A percentile compares a stretch with the other conserved stretches of the same genome.
These are phyloP conservation scores for Beauveria pseudobassiana DNA, from an alignment of 2,329 filamentous ascomycete genomes.

Conservation along the genomic window DNA sequence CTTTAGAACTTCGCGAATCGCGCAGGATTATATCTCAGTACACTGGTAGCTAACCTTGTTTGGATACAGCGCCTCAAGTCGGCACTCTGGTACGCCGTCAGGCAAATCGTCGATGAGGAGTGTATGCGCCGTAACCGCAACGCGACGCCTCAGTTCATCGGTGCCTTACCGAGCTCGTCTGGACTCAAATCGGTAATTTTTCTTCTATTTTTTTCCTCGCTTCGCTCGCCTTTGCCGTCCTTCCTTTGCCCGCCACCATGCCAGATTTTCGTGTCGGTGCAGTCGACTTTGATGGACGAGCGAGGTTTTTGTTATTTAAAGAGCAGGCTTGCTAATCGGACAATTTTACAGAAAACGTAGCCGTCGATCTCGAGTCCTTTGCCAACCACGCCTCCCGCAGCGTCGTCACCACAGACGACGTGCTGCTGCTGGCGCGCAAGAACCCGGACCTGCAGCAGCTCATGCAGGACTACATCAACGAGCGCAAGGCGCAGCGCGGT, in stretches of 20 bases:
- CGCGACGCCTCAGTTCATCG: conserved; percentile 87
- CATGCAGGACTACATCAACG: conserved; percentile 61
- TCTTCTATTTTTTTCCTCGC: neutral
- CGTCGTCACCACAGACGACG: conserved; percentile 77
- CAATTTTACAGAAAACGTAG: conserved; percentile 41
- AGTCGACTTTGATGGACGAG: neutral
- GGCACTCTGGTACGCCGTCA: conserved; percentile 75
- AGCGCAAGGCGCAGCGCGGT: conserved; percentile 38
- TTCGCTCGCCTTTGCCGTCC: neutral
- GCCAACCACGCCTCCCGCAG: conserved; percentile 71
- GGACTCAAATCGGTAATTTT: conserved; percentile 67
- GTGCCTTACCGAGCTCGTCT: conserved; percentile 81
- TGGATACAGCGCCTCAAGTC: conserved; percentile 65
- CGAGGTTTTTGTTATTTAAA: neutral
- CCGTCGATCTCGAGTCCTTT: conserved; percentile 48
- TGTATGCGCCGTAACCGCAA: conserved; percentile 57
- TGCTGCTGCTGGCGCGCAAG: conserved; percentile 75
- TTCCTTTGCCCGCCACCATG: neutral
- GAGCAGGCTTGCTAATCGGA: neutral
- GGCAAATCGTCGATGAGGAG: conserved; percentile 84
- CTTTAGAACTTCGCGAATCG: neutral
- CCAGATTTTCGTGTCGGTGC: neutral
- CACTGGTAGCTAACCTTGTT: neutral
- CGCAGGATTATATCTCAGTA: neutral
- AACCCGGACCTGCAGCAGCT: conserved; percentile 80